Conservation (phyloP, 345 rosid genomes). For the Salix purpurea region DNA sequence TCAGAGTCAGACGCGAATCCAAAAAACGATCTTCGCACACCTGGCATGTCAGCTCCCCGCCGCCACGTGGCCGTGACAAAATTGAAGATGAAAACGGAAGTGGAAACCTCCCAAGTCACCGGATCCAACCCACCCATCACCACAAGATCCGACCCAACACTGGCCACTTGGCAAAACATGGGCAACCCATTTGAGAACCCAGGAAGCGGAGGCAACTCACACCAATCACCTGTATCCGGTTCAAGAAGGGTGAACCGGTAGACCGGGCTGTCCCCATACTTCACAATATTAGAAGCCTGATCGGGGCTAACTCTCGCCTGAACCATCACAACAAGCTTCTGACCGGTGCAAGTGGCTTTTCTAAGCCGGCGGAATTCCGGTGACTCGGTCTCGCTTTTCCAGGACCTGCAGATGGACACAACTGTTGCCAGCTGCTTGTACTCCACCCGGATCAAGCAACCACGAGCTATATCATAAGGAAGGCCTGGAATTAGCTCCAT, state of each 20-base stretch:
- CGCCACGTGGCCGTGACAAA: constrained; percentile 60
- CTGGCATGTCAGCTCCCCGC: constrained; percentile 62
- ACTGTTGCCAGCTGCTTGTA: constrained; percentile 39
- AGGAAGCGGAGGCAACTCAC: constrained; percentile 51
- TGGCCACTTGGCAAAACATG: constrained; percentile 53
- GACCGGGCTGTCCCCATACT: constrained; percentile 25
- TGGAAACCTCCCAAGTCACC: constrained; percentile 49
- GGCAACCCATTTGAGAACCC: constrained; percentile 47
- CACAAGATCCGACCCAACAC: constrained; percentile 60
- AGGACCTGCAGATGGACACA: constrained; percentile 47
- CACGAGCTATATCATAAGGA: constrained; percentile 55
- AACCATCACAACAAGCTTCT: constrained; percentile 46
- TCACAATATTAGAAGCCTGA: constrained; percentile 14
- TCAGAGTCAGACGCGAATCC: constrained; percentile 59
- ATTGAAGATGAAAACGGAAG: constrained; percentile 47
- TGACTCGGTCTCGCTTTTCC: constrained; percentile 51
- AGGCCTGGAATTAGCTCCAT: constrained; percentile 67
- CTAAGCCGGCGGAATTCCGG: constrained; percentile 42
- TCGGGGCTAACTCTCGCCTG: constrained; percentile 46
- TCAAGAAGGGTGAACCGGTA: constrained; percentile 46
- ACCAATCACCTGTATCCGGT: constrained; percentile 51
- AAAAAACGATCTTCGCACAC: constrained; percentile 50
- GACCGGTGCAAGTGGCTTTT: constrained; percentile 28
- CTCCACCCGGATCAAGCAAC: constrained; percentile 50
- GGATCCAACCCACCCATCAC: constrained; percentile 79